Percentiles rank a stretch among this genome's conserved stretches.
These are phyloP conservation scores for Citrus australasica DNA, from an alignment of 345 rosid genomes.

Conservation along the genomic window DNA sequence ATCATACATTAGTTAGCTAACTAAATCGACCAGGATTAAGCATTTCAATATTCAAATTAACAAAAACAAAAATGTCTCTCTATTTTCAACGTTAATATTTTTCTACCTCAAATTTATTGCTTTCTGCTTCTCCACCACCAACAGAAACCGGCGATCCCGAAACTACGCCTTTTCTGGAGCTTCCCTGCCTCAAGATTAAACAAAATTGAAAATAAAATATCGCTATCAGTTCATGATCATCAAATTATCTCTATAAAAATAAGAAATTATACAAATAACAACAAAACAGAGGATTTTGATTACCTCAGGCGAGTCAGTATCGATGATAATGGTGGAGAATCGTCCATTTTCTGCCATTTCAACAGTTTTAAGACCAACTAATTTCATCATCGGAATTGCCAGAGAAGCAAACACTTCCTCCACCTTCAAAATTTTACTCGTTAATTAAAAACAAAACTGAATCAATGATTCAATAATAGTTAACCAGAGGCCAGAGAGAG, in stretches of 20 bases:
- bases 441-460: background rate
- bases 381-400: conserved; percentile 60
- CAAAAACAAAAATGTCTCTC: background rate
- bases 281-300: background rate
- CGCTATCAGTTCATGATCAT: background rate
- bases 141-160: background rate
- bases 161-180: background rate
- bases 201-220: background rate
- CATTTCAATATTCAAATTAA: background rate
- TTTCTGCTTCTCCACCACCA: conserved; percentile 12
- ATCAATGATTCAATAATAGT: background rate
- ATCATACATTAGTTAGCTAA: background rate
- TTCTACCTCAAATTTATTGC: conserved; percentile 6
- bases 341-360: conserved; percentile 56
- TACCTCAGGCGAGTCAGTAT: conserved; percentile 21
- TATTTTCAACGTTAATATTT: background rate
- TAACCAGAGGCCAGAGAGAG: background rate
- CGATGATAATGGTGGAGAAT: conserved; percentile 27
- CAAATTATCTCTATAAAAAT: no score
- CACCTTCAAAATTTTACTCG: conserved; percentile 27
- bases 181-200: conserved; percentile 12
- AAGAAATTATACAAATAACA: background rate
- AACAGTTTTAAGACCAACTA: conserved; percentile 56
- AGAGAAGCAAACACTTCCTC: conserved; percentile 50
- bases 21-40: background rate